Base-by-base conservation (phyloP, 495 filamentous ascomycete species). In the Daldinia loculata region DNA sequence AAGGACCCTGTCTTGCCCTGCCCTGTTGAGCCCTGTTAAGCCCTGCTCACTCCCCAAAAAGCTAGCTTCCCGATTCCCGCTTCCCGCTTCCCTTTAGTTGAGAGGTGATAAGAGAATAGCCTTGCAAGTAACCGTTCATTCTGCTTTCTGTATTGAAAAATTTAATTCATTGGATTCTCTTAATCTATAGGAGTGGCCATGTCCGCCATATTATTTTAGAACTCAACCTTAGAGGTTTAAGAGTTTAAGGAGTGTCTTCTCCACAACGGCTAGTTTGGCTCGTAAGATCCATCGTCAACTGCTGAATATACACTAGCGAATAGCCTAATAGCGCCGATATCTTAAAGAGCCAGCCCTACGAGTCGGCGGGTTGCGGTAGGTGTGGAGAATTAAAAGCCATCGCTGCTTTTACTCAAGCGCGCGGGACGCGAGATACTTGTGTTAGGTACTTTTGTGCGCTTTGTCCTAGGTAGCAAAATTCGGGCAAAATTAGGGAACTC, bases 401-500 rank as follows among this genome's bases (percentile, higher is more conserved):
- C 66, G 70, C 70, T 55, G 70, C 70, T 73, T 73, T 72, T 65
- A 66, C 11, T 67, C 9, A 41, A 52, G 39, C 52, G 30, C 14
- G 8, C 58, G 29, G 53, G 53, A 39, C 39, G 52, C n/a, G 30
- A 4, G 19, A 56, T 36, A 56, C 29, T 36, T 56, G 15, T 11
- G 15, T 32, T 30, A 24, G 27, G 27, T 32, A 34, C 29, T 56
- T 56, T 34, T 30, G 24, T 29, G n/a, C 29, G n/a, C 29, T 53
- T 6, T 32, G 48, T 45, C 39, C 48, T 56, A 6, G 43, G 24
- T 30, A 14, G 19, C 41, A 38, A 39, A 69, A 69, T 72, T 55
- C 34, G 70, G 70, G 70, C 65, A 69, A 72, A 72, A 63, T 72
- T 63, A 51, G 57, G 17, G 43, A 56, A 69, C 29, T 53, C 56